Percentiles rank a stretch among this genome's conserved stretches.
These are phyloP conservation scores for Trichophyton equinum DNA, from an alignment of 2,329 filamentous ascomycete species.

Conservation along the genomic window DNA sequence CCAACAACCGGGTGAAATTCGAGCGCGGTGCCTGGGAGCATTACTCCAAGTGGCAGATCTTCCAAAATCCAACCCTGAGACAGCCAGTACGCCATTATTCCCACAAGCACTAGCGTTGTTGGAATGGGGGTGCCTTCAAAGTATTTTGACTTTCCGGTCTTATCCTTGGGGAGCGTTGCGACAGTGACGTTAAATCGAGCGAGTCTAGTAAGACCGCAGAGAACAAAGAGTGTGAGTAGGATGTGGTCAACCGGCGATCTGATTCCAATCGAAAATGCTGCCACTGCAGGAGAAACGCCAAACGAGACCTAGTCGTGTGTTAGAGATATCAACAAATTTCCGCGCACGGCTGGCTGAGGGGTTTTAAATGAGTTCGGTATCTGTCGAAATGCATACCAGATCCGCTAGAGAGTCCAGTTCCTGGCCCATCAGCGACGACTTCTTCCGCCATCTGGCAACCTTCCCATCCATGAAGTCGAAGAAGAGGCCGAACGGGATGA, in stretches of 20 bases:
- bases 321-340: not conserved
- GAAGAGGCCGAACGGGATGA: slow-evolving; percentile 87
- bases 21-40: slow-evolving; percentile 52
- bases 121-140: slow-evolving; percentile 97
- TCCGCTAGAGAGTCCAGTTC: slow-evolving; percentile 94
- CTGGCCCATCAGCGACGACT: slow-evolving; percentile 95
- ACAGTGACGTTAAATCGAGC: slow-evolving; percentile 98
- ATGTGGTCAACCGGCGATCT: slow-evolving; percentile 75
- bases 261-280: slow-evolving; percentile 78
- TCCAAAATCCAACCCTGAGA: slow-evolving; percentile 66
- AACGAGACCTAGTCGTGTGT: slow-evolving; percentile 64
- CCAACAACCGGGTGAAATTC: slow-evolving; percentile 76
- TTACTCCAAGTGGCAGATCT: slow-evolving; percentile 62
- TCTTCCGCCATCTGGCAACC: slow-evolving; percentile 90
- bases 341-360: slow-evolving; percentile 1
- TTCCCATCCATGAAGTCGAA: slow-evolving; percentile 98
- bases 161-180: slow-evolving; percentile 77
- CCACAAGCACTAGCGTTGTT: slow-evolving; percentile 68
- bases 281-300: slow-evolving; percentile 74
- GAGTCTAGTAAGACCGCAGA: slow-evolving; percentile 83
- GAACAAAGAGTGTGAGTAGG: slow-evolving; percentile 72
- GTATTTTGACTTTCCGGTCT: slow-evolving; percentile 78
- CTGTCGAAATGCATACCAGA: slow-evolving; percentile 48
- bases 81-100: slow-evolving; percentile 82
- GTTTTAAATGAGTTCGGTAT: not conserved